A percentile compares a stretch with the other conserved stretches of the same genome.
These are phyloP conservation scores for Entonaema liquescens DNA, from an alignment of 495 filamentous ascomycete species.

Conservation along the genomic window DNA sequence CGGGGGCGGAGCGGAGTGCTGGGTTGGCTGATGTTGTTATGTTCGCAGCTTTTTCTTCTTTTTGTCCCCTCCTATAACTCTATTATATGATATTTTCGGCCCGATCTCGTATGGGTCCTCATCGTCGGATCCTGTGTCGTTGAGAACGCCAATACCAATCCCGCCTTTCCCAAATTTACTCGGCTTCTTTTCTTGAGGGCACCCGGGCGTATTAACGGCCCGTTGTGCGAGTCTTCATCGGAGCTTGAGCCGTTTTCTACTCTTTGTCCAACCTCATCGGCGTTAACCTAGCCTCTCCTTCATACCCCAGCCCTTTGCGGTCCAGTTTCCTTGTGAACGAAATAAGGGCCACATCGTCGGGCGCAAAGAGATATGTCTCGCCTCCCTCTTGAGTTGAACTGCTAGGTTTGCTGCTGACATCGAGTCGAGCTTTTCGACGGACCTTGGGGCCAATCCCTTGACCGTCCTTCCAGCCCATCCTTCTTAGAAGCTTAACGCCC, in stretches of 20 bases:
- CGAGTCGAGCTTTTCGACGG: conserved; percentile 76
- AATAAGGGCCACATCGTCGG: conserved; percentile 81
- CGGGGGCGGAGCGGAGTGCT: conserved; percentile 71
- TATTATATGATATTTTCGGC: conserved; percentile 89
- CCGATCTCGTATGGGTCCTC: conserved; percentile 95
- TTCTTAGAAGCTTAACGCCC: conserved; percentile 85
- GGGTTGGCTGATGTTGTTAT: conserved; percentile 66
- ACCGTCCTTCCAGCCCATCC: conserved; percentile 96
- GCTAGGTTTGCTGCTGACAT: conserved; percentile 48
- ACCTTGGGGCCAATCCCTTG: conserved; percentile 92
- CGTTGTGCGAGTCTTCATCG: conserved; percentile 59
- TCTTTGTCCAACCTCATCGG: conserved; percentile 22
- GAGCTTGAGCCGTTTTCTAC: conserved; percentile 54
- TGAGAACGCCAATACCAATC: conserved; percentile 89
- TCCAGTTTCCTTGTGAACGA: conserved; percentile 79
- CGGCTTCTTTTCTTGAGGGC: conserved; percentile 56
- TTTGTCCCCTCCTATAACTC: conserved; percentile 82
- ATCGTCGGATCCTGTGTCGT: conserved; percentile 96
- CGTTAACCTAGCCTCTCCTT: conserved; percentile 68
- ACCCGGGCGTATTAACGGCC: conserved; percentile 39
- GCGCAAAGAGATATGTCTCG: conserved; percentile 85
- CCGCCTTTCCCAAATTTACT: conserved; percentile 64
- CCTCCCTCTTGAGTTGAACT: conserved; percentile 45
- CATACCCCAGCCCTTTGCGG: conserved; percentile 82
- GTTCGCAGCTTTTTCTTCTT: conserved; percentile 71